Percentiles rank a stretch among this genome's conserved stretches.
Evolutionary conservation across 2,329 filamentous ascomycete genomes (phyloP).

Genomic region (Cercospora zeae-maydis): DNA sequence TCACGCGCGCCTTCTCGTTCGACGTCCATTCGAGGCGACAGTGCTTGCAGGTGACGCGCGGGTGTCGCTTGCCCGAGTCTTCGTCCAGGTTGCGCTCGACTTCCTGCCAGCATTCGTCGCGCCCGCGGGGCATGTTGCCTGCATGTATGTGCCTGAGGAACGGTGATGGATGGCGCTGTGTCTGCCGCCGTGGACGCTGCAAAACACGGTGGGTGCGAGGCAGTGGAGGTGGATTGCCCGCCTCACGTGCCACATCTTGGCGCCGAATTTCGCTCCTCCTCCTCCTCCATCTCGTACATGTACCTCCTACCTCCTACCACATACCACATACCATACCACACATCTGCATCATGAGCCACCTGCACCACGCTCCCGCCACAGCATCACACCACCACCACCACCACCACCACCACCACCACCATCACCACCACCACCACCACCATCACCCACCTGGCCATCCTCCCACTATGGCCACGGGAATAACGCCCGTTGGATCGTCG

Average conservation of each 20-base stretch:
- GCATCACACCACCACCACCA: no score
- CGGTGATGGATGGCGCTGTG: background rate
- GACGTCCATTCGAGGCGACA: constrained; percentile 28
- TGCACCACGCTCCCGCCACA: no score
- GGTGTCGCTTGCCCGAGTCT: constrained; percentile 27
- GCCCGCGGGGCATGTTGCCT: constrained; percentile 25
- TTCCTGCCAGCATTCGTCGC: constrained; percentile 28
- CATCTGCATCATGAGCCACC: no score
- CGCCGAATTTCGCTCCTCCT: background rate
- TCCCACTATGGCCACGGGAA: no score
- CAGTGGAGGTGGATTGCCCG: background rate
- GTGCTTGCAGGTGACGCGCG: constrained; percentile 29
- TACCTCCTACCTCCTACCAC: no score
- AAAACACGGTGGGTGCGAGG: constrained; percentile 5
- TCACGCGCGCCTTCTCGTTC: constrained; percentile 27
- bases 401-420: no score
- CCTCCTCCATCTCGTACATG: no score
- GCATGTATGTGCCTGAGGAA: no score
- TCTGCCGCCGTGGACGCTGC: background rate
- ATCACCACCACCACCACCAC: no score
- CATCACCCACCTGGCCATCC: no score
- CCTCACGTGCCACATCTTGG: background rate
- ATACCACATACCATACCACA: background rate
- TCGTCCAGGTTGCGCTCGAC: constrained; percentile 26
- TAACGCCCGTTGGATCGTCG: background rate